Percentiles rank a stretch among this genome's conserved stretches.
phyloP scores from a whole-genome alignment of 202 grass and related monocot species.

The Dendrocalamus latiflorus region DNA sequence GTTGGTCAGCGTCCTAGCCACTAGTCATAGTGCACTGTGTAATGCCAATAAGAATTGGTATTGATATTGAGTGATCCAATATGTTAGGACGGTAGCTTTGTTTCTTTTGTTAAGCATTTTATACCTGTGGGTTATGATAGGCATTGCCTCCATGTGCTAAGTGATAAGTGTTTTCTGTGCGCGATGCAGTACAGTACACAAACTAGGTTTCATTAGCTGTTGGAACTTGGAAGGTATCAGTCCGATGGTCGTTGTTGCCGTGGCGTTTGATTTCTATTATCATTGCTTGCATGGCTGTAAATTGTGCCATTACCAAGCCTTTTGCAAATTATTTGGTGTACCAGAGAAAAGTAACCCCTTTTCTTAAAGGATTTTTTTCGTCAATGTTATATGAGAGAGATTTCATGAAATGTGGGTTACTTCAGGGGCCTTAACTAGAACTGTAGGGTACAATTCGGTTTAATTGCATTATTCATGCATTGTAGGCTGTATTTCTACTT shows the following conservation, averaged over 20 bases:
- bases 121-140: neutral
- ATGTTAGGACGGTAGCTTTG: neutral
- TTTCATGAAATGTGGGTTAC: neutral
- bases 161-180: neutral
- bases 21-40: neutral
- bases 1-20: neutral
- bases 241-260: neutral
- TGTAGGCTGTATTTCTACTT: neutral
- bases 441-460: neutral
- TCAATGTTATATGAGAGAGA: neutral
- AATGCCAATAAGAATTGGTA: slow-evolving; percentile 24
- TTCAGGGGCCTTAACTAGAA: neutral
- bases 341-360: neutral
- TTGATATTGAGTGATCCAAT: slow-evolving; percentile 22
- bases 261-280: slow-evolving; percentile 8
- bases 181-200: neutral
- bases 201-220: neutral
- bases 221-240: neutral
- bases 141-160: slow-evolving; percentile 25
- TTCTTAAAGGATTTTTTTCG: neutral
- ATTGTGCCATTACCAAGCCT: slow-evolving; percentile 6
- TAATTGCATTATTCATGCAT: neutral
- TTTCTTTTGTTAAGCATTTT: slow-evolving; percentile 11
- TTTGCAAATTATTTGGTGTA: slow-evolving; percentile 22
- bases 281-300: slow-evolving; percentile 13